Base-by-base conservation (phyloP, 768 basidiomycete genomes). In the Pulveroboletus sp. region DNA sequence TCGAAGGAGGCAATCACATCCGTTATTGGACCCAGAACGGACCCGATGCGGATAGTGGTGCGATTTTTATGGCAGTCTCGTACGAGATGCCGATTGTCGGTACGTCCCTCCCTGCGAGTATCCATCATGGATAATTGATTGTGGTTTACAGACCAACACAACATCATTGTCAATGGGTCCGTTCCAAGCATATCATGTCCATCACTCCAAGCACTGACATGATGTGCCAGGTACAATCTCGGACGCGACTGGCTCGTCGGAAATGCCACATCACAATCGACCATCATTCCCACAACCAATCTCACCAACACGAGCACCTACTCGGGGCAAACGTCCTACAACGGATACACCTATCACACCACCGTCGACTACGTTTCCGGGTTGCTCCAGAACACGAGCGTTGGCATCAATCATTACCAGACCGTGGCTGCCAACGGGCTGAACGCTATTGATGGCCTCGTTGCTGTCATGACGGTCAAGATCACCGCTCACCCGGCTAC, bases 1-100 rank as follows among this genome's bases (percentile, higher is more conserved):
- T 94, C 35, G 62, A 88, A 56, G 93, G 93, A 2, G 94, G 94
- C 6, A 79, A 88, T 60, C 93, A 97, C 62, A 81, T 93, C 62
- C 80, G 93, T 34, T 94, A 93, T 65, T 94, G 91, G 92, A 67
- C 75, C 6, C 93, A 94, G 69, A 76, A 89, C 50, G 91, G 90
- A 0, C 52, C 69, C 12, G 24, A 65, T 4, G 83, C 72, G 6
- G 74, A 90, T 58, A 86, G 86, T 49, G 79, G 85, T 29, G 88
- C 87, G 4, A 72, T 87, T 36, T 90, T 90, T 59, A 73, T 91
- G 73, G 90, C 84, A 1, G 67, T 74, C 9, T 90, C 88, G 1
- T 87, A 85, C 59, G 90, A 93, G 66, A 59, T 75, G 62, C 82
- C 88, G 14, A 73, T 85, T 19, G 68, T 77, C 14, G 47, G 86